Conservation (phyloP, 2,329 filamentous ascomycete species). For the Trichocomaceae sp. region DNA sequence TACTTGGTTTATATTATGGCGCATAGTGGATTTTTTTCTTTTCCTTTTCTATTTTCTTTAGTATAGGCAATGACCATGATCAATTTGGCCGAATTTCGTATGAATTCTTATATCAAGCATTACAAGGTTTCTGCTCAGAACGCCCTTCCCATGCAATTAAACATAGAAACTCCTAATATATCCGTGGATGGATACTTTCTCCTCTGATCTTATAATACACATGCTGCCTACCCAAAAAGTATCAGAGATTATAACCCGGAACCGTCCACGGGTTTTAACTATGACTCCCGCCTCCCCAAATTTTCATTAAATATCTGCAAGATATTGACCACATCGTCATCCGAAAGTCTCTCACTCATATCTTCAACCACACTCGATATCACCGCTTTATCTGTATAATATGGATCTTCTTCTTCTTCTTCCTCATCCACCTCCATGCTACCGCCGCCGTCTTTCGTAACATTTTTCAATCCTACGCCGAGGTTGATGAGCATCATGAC, state of each 20-base stretch:
- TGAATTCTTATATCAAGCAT: too few species aligned
- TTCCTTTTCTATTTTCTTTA: constrained; percentile 2
- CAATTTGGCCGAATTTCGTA: neutral
- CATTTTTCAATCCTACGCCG: constrained; percentile 28
- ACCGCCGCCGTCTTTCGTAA: neutral
- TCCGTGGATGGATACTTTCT: too few species aligned
- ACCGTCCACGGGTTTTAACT: too few species aligned
- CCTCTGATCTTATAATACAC: too few species aligned
- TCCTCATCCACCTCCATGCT: constrained; percentile 14
- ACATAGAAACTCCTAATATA: too few species aligned
- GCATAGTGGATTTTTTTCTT: constrained; percentile 8
- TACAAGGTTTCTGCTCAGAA: neutral
- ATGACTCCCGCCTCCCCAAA: constrained; percentile 15
- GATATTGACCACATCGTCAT: constrained; percentile 32
- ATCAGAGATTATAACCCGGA: too few species aligned
- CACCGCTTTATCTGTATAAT: constrained; percentile 32
- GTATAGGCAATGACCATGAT: constrained; percentile 6
- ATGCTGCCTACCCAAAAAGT: too few species aligned
- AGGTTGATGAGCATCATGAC: constrained; percentile 42
- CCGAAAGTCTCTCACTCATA: constrained; percentile 33
- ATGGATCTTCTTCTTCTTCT: constrained; percentile 19
- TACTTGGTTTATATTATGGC: constrained; percentile 11
- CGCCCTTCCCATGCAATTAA: constrained; percentile 9
- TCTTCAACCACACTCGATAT: constrained; percentile 40
- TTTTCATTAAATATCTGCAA: constrained; percentile 32